Conservation (phyloP, 1,284 basidiomycete genomes). For the Waitea zeae region DNA sequence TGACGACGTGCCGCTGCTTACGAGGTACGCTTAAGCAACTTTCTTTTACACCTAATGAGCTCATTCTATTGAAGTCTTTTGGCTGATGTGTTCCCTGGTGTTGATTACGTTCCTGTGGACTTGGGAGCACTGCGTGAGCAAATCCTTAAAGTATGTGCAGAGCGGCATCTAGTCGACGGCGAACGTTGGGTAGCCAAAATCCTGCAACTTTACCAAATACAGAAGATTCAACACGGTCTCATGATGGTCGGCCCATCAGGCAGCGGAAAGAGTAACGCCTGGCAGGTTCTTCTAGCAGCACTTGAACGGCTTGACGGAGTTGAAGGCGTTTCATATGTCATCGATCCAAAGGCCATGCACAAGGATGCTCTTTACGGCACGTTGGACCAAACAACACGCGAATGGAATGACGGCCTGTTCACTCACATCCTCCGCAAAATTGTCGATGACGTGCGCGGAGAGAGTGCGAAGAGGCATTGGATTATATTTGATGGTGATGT, state of each 20-base stretch:
- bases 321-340: constrained; percentile 91
- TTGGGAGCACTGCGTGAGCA: constrained; percentile 73
- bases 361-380: constrained; percentile 98
- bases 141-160: constrained; percentile 76
- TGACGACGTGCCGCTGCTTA: constrained; percentile 89
- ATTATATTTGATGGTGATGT: constrained; percentile 99
- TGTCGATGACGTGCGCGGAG: constrained; percentile 95
- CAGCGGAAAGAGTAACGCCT: constrained; percentile 93
- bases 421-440: constrained; percentile 97
- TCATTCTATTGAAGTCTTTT: constrained; percentile 44
- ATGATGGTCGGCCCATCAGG: constrained; percentile 99
- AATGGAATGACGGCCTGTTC: constrained; percentile 99
- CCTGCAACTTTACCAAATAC: constrained; percentile 95
- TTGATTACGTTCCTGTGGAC: constrained; percentile 82
- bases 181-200: constrained; percentile 94
- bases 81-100: constrained; percentile 94
- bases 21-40: constrained; percentile 36
- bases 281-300: constrained; percentile 86
- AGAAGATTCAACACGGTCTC: constrained; percentile 97
- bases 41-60: constrained; percentile 1
- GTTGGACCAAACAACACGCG: constrained; percentile 91
- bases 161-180: constrained; percentile 72
- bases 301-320: constrained; percentile 83
- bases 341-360: constrained; percentile 98
- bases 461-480: constrained; percentile 95